Evolutionary conservation across 805 yeast species (phyloP), one percentile per base, ranked within the genome.

Genomic region (Wickerhamiella sorbophila): DNA sequence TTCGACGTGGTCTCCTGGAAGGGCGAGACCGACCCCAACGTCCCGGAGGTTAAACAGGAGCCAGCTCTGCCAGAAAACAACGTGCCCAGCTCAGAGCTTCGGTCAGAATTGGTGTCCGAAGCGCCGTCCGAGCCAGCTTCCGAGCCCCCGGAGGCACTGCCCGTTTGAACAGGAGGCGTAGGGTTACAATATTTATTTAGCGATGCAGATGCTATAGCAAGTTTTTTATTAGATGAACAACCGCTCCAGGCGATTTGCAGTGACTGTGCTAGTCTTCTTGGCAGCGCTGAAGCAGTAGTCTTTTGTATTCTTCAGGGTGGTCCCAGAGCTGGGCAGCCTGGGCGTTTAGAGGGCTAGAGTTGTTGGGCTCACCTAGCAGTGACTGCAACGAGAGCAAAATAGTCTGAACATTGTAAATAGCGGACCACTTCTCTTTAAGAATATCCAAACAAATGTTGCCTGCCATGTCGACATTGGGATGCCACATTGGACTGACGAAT

Each of bases 361-460:
- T 72, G 55, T 77, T 76, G 34, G 82, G 82, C 59, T 74, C 79
- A 20, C 74, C 79, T 48, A 76, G 64, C 56, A 75, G 61, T 19
- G 75, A 66, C 55, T 76, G 77, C 46, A 75, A 60, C 19, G 78
- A 71, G 42, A 76, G 60, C 51, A 75, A 60, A 41, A 75, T 70
- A 38, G 77, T 71, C 58, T 73, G 77, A 9, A 76, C 75, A 48
- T 74, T 73, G 57, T 72, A 74, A 8, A 74, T 70, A 1, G 77
- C 79, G 40, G 75, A 67, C 82, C 82, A 76, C 48, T 74, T 66
- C 40, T 74, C 79, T 54, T 75, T 74, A 55, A 76, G 62, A 41
- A 76, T 75, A 54, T 75, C 79, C 36, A 75, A 61, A 48, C 82
- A 76, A 45, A 76, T 77, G 47, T 73, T 69, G n/a, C 82, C 82